Conservation (phyloP, 1,284 basidiomycete genomes). For the Microbotryum lychnidis-dioicae region DNA sequence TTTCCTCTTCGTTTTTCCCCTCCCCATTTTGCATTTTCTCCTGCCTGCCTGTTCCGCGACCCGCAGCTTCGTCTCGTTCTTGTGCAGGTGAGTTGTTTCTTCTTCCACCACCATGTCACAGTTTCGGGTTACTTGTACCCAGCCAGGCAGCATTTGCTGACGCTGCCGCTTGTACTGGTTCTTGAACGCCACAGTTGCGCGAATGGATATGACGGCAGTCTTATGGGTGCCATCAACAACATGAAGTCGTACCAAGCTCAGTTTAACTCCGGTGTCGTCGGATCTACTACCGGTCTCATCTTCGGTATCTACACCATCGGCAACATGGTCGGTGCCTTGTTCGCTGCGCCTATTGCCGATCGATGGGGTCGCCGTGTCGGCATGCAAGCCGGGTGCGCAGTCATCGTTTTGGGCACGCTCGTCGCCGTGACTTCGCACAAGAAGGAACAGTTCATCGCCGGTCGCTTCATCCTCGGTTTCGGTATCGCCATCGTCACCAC, state of each 20-base stretch:
- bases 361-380: slow-evolving; percentile 49
- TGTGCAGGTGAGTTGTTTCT: too few relatives aligned
- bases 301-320: slow-evolving; percentile 28
- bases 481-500: slow-evolving; percentile 45
- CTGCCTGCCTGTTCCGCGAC: too few relatives aligned
- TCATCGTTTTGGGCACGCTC: slow-evolving; percentile 44
- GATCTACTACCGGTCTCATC: slow-evolving; percentile 33
- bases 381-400: slow-evolving; percentile 46
- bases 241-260: slow-evolving; percentile 35
- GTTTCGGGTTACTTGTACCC: too few relatives aligned
- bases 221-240: slow-evolving; percentile 36
- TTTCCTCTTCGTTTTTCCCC: too few relatives aligned
- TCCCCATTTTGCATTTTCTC: too few relatives aligned
- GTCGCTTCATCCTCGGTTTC: slow-evolving; percentile 50
- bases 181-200: too few relatives aligned
- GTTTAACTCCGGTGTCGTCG: slow-evolving; percentile 35
- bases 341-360: slow-evolving; percentile 38
- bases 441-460: slow-evolving; percentile 41
- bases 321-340: background rate
- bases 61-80: too few relatives aligned
- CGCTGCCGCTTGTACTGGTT: too few relatives aligned
- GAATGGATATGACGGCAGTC: background rate
- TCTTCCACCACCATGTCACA: too few relatives aligned
- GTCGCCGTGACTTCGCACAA: slow-evolving; percentile 46
- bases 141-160: too few relatives aligned